Evolutionary conservation across 441 rosid species (phyloP).

Genomic region (Gossypium gossypioides): DNA sequence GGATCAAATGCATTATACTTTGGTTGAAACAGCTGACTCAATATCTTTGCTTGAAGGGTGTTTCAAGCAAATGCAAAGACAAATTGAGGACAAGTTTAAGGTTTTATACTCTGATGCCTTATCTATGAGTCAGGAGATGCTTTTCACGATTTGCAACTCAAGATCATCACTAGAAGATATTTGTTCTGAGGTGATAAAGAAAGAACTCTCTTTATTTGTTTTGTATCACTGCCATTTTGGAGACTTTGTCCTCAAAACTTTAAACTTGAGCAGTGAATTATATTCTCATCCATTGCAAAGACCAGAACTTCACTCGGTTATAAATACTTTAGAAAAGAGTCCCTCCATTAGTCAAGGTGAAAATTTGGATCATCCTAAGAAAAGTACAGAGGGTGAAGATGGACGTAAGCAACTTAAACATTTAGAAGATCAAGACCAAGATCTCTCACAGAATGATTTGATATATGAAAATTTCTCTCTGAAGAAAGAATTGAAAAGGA

Average conservation of each 20-base stretch:
- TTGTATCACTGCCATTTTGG: constrained; percentile 43
- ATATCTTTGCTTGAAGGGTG: constrained; percentile 51
- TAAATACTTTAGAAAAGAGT: constrained; percentile 13
- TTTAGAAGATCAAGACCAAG: constrained; percentile 26
- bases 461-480: constrained; percentile 47
- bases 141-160: constrained; percentile 29
- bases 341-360: constrained; percentile 18
- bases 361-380: constrained; percentile 14
- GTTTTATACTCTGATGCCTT: constrained; percentile 36
- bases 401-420: constrained; percentile 19
- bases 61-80: constrained; percentile 52
- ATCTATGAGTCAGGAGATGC: constrained; percentile 40
- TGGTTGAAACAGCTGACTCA: constrained; percentile 38
- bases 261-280: constrained; percentile 23
- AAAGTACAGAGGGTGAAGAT: constrained; percentile 20
- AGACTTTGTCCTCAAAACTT: constrained; percentile 27
- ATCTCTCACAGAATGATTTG: constrained; percentile 23
- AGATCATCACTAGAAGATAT: constrained; percentile 48
- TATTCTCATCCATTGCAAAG: constrained; percentile 17
- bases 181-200: constrained; percentile 44
- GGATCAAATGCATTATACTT: constrained; percentile 31
- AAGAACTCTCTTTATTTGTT: constrained; percentile 40
- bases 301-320: constrained; percentile 18
- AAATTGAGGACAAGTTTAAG: constrained; percentile 43
- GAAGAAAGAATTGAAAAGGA: constrained; percentile 69